Conservation (phyloP, 345 rosid species). For the Moringa oleifera region DNA sequence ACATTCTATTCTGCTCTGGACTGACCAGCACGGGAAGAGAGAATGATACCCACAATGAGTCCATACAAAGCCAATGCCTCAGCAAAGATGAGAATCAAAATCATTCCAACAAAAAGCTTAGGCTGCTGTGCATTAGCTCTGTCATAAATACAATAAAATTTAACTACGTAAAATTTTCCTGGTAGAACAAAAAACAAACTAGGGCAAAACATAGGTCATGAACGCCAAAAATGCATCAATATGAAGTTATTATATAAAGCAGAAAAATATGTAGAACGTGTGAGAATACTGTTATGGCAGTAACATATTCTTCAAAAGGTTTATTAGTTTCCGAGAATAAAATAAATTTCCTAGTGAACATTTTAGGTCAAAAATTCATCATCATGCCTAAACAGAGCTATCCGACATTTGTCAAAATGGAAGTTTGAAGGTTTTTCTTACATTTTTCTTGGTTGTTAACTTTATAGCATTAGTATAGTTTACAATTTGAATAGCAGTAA, state of each 20-base stretch:
- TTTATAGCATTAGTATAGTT: too few relatives aligned
- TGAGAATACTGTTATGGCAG: neutral
- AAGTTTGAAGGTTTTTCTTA: too few relatives aligned
- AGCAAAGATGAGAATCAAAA: slow-evolving; percentile 33
- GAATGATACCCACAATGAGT: slow-evolving; percentile 32
- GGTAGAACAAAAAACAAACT: neutral
- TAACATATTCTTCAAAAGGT: neutral
- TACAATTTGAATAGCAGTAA: too few relatives aligned
- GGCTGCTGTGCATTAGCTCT: slow-evolving; percentile 41
- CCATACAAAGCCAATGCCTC: slow-evolving; percentile 37
- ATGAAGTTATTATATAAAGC: neutral
- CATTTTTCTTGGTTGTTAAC: too few relatives aligned
- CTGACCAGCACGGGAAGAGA: slow-evolving; percentile 36
- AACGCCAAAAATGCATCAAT: neutral
- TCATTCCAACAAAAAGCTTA: slow-evolving; percentile 36
- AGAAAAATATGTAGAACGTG: too few relatives aligned
- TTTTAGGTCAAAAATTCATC: too few relatives aligned
- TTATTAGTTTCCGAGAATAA: neutral
- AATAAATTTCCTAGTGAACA: neutral
- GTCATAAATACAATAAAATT: neutral
- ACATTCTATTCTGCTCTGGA: slow-evolving; percentile 26
- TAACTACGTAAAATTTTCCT: too few relatives aligned
- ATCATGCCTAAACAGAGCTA: too few relatives aligned
- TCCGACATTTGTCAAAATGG: too few relatives aligned
- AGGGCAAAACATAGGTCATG: neutral